phyloP scores from a whole-genome alignment of 2,329 filamentous ascomycete genomes.

The Keithomyces neogunnii region DNA sequence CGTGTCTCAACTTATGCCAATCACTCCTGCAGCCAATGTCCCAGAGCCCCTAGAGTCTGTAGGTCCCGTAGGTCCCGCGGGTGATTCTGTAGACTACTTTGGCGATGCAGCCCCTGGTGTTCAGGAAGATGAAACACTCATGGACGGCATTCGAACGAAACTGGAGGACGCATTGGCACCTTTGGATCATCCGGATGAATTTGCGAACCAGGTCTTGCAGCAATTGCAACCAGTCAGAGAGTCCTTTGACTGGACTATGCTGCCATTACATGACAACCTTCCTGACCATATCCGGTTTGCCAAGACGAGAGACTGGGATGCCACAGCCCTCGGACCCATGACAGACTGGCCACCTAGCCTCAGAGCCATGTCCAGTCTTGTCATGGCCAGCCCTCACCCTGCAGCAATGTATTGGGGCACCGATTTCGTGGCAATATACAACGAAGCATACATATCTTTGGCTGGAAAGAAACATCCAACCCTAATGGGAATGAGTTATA shows the following conservation, averaged over 20 bases:
- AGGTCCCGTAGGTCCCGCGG: background rate
- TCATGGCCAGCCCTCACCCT: conserved; percentile 72
- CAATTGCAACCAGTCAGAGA: conserved; percentile 13
- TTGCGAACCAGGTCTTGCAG: conserved; percentile 32
- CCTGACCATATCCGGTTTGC: conserved; percentile 67
- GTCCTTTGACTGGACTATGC: conserved; percentile 70
- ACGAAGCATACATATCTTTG: conserved; percentile 62
- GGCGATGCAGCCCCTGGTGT: conserved; percentile 18
- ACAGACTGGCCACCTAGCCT: conserved; percentile 64
- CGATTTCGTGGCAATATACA: conserved; percentile 61
- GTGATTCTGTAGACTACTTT: conserved; percentile 33
- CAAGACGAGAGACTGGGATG: conserved; percentile 62
- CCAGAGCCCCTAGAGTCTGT: conserved; percentile 13
- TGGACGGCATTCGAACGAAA: conserved; percentile 1
- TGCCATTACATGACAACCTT: conserved; percentile 54
- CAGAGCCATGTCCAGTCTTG: conserved; percentile 69
- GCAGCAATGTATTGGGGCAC: conserved; percentile 74
- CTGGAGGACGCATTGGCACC: conserved; percentile 13
- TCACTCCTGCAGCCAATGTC: conserved; percentile 17
- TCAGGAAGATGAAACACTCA: conserved; percentile 5
- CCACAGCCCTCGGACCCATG: conserved; percentile 67
- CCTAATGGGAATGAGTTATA: conserved; percentile 66
- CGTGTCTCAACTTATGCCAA: conserved; percentile 24
- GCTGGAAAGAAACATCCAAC: conserved; percentile 69
- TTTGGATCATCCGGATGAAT: conserved; percentile 30